Conservation (phyloP, 148 eudicot species). For the Bassia scoparia region DNA sequence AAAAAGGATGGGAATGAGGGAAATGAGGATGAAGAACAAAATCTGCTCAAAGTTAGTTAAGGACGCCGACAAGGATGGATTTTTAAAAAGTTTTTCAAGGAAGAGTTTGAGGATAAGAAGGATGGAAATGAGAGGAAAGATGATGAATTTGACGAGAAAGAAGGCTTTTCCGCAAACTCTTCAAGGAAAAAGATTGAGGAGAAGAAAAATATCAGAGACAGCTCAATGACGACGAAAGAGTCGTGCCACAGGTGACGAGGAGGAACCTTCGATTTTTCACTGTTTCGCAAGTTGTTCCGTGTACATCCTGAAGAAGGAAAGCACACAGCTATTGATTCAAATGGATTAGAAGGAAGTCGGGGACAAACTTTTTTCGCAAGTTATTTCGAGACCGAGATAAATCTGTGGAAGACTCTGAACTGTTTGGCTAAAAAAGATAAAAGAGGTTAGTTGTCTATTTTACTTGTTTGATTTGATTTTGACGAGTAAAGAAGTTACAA, state of each 20-base stretch:
- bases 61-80: conserved; percentile 45
- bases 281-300: conserved; percentile 75
- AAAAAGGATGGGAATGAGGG: conserved; percentile 64
- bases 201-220: conserved; percentile 53
- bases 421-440: conserved; percentile 63
- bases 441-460: conserved; percentile 56
- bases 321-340: conserved; percentile 37
- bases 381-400: conserved; percentile 92
- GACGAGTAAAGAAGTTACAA: neutral
- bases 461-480: conserved; percentile 8
- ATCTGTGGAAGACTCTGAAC: conserved; percentile 86
- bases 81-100: conserved; percentile 44
- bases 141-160: conserved; percentile 71
- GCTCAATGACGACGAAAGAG: conserved; percentile 59
- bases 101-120: conserved; percentile 41
- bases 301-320: conserved; percentile 81
- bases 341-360: conserved; percentile 81
- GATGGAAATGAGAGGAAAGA: conserved; percentile 41
- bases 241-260: conserved; percentile 64
- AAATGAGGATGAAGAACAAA: conserved; percentile 47
- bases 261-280: conserved; percentile 74
- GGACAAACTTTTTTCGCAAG: conserved; percentile 91
- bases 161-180: conserved; percentile 84
- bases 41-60: conserved; percentile 34
- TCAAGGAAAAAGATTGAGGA: conserved; percentile 85